These are phyloP conservation scores for Filobasidium wieringae DNA, from an alignment of 768 basidiomycete species.

Conservation along the genomic window DNA sequence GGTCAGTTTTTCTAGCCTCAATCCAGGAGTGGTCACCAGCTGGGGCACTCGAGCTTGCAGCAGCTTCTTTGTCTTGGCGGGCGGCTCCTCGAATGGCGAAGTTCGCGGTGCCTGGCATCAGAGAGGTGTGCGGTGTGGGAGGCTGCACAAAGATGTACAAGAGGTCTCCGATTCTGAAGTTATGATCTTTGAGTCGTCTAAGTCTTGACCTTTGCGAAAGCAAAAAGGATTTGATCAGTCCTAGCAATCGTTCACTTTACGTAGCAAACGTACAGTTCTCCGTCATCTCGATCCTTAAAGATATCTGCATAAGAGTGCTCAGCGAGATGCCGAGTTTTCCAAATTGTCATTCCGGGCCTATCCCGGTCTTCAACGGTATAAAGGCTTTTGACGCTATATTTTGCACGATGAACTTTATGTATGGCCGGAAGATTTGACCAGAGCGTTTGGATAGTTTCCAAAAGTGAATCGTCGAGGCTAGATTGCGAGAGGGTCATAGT, in stretches of 20 bases:
- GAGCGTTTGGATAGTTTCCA: not conserved
- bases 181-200: not conserved
- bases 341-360: not conserved
- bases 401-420: not conserved
- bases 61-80: not conserved
- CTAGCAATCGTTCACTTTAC: not conserved
- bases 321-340: not conserved
- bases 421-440: not conserved
- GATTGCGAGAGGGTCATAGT: not conserved
- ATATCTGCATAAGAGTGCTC: not conserved
- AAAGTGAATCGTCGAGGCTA: not conserved
- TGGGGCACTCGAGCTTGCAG: not conserved
- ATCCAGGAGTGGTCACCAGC: not conserved
- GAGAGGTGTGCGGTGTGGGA: not conserved
- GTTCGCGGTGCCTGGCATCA: not conserved
- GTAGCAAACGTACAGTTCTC: not conserved
- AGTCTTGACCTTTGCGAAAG: not conserved
- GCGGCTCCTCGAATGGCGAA: not conserved
- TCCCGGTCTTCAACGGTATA: not conserved
- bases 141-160: not conserved
- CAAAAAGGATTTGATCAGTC: not conserved
- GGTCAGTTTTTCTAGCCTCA: not conserved
- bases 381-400: not conserved
- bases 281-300: not conserved
- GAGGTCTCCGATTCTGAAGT: not conserved